Conservation (phyloP, 23 red algal species). For the Cyanidiococcus yangmingshanensis region DNA sequence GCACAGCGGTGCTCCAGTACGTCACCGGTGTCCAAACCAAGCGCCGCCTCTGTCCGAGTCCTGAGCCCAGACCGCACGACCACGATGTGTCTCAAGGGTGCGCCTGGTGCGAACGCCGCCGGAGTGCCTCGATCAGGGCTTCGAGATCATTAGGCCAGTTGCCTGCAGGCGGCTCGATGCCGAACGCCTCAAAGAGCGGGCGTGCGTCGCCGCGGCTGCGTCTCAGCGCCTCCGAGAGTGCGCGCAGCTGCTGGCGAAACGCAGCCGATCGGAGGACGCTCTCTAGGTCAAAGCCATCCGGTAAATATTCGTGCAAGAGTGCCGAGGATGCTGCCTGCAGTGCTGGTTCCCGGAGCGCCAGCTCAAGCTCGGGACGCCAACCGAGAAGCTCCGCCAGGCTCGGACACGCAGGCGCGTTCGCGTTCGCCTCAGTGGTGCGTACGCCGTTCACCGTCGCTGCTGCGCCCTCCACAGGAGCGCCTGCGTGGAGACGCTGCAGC, state of each 20-base stretch:
- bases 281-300: neutral
- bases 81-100: neutral
- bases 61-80: neutral
- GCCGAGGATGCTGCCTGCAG: neutral
- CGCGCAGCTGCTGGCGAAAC: constrained; percentile 15
- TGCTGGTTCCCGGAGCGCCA: neutral
- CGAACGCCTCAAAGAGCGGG: neutral
- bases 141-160: neutral
- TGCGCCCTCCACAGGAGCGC: neutral
- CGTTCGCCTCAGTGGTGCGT: neutral
- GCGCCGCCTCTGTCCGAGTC: neutral
- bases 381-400: neutral
- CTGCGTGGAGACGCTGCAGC: neutral
- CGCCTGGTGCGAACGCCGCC: neutral
- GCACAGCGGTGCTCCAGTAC: neutral
- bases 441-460: neutral
- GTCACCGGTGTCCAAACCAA: neutral
- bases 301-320: neutral
- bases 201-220: constrained; percentile 4
- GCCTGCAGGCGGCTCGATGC: constrained; percentile 9
- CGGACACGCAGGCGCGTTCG: neutral
- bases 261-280: neutral
- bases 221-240: constrained; percentile 1
- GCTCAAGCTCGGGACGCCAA: neutral
- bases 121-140: neutral